These are phyloP conservation scores for Trichoderma cornu-damae DNA, from an alignment of 2,329 filamentous ascomycete genomes.

Conservation along the genomic window DNA sequence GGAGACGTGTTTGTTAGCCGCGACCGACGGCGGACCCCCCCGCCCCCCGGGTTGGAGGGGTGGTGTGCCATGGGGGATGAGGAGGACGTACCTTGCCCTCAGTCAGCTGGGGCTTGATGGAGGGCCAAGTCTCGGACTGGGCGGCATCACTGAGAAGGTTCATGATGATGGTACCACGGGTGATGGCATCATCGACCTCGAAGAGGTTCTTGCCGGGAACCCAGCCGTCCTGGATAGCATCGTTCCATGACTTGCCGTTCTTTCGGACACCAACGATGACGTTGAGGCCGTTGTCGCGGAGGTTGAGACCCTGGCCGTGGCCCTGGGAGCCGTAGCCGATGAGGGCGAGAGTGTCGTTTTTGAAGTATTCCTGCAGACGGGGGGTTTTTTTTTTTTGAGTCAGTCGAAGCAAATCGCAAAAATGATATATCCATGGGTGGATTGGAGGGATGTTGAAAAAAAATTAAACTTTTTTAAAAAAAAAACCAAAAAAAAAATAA, in stretches of 20 bases:
- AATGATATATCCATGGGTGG: too few species aligned
- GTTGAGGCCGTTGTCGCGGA: conserved; percentile 98
- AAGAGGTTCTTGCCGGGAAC: conserved; percentile 98
- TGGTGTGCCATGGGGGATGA: not conserved
- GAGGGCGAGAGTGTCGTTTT: conserved; percentile 97
- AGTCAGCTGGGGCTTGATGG: conserved; percentile 94
- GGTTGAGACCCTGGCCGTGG: conserved; percentile 98
- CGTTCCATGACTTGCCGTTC: conserved; percentile 97
- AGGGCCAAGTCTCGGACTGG: conserved; percentile 97
- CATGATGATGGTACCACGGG: conserved; percentile 93
- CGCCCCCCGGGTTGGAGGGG: not conserved
- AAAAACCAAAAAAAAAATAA: too few species aligned
- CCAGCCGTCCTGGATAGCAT: conserved; percentile 96
- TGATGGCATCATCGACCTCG: conserved; percentile 94
- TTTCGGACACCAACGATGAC: conserved; percentile 99
- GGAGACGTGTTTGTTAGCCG: conserved; percentile 24
- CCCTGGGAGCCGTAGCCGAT: conserved; percentile 98
- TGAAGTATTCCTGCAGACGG: conserved; percentile 88
- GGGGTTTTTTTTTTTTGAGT: too few species aligned
- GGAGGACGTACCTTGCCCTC: conserved; percentile 80
- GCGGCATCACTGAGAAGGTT: conserved; percentile 97
- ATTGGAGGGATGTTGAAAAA: too few species aligned
- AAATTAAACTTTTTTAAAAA: too few species aligned
- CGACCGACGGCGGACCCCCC: too few species aligned
- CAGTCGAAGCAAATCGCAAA: too few species aligned